Base-by-base conservation (phyloP, 441 rosid genomes). In the Jatropha multifida region DNA sequence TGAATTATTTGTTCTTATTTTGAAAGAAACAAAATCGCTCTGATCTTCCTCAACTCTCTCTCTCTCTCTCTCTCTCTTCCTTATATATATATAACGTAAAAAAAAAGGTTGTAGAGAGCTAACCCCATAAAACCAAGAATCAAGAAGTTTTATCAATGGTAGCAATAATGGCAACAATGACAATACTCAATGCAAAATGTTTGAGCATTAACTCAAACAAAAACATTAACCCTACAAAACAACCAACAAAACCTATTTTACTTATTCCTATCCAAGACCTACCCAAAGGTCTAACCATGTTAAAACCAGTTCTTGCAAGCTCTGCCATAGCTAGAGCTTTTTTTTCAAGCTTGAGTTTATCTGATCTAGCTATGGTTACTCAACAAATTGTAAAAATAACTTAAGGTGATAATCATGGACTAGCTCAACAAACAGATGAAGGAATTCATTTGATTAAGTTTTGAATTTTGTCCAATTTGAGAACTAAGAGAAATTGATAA, bases 251-350 rank as follows among this genome's bases (percentile, higher is more conserved):
- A 65, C 81, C 87, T 80, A 59, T 77, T 78, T 76, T 88, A 70
- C 76, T 79, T 56, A 72, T 80, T 78, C 75, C 89, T 69, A 67
- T 79, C 7, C 85, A 79, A 41, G 72, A 78, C 76, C 85, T 86
- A 48, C 90, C 89, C 5, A 89, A 88, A 70, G 79, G 85, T 40
- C 83, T 87, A 41, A 67, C 79, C 81, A 63, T 69, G 59, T 61
- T 86, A 23, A 87, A 79, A 70, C 81, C 89, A 14, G 54, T 54
- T 63, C 58, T 72, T 1, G 80, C 80, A 0, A 83, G 86, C 10
- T 62, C 90, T 0, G 86, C 97, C 66, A 79, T 94, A n/a, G 98
- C 97, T 0, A 96, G 96, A 48, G 96, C 92, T 14, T 77, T 94
- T 64, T 94, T 94, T 85, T 85, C 97, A 0, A 67, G 92, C 23